Evolutionary conservation across 2,329 filamentous ascomycete species (phyloP), one percentile per base, ranked within the genome.

Genomic region (Emydomyces testavorans): DNA sequence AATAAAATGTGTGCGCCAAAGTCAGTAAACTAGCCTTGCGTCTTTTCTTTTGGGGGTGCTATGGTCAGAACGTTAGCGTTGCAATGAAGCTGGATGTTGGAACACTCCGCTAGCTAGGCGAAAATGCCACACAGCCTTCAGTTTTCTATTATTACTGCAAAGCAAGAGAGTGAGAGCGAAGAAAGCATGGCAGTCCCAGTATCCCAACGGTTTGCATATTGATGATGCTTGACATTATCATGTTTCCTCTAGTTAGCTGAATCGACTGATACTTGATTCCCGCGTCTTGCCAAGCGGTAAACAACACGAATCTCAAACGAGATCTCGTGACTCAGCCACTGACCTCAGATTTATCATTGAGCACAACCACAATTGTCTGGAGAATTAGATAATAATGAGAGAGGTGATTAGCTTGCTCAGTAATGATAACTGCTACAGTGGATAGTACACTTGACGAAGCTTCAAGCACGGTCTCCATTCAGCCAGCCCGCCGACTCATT

Each of bases 241-340:
- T 28, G 6, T 5, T 11, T 4, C 11, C n/a, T n/a, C n/a, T 31
- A 11, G 21, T 38, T 21, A 20, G 35, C 35, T 38, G 35, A 21
- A 8, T 13, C 26, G 2, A 18, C 4, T 15, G 39, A n/a, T 16
- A 24, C 26, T 36, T 6, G 42, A 21, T 28, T 45, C 23, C 42
- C 42, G 42, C 42, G 42, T 36, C 24, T 13, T n/a, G 42, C 42
- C 42, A 45, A 45, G 42, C 36, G 11, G 35, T 46, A 46, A 46
- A 46, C 44, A 46, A 39, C 44, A n/a, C 44, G 43, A 46, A 37
- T 15, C 10, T 10, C 23, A 29, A n/a, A 15, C 43, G 44, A 39
- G 32, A 39, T 32, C 44, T 24, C 35, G 35, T 39, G 34, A 39
- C 8, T 5, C 32, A 35, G n/a, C 11, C 3, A 15, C 15, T 11